Base-by-base conservation (phyloP, 1,139 yeast genomes). In the Kluyveromyces sp. region DNA sequence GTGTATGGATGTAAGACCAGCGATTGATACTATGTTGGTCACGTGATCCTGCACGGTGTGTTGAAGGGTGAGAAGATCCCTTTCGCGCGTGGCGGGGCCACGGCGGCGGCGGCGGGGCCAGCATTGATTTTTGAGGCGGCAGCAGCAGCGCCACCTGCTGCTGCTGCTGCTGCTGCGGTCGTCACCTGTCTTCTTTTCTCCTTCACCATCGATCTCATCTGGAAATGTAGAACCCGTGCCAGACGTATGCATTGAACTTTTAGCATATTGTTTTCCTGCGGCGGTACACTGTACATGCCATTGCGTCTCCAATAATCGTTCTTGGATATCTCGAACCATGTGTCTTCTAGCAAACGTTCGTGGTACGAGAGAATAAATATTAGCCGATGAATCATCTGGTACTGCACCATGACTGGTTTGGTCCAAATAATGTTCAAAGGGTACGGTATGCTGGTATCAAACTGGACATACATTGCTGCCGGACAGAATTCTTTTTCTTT, bases 391-490 rank as follows among this genome's bases (percentile, higher is more conserved):
- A 89, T 68, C 32, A 88, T 70, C 62, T 90, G 96, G 59, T 84
- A 89, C 50, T 94, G 89, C 43, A 81, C 75, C 33, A 88, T 72
- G 31, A 83, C 78, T 39, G 87, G 83, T 50, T 82, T 77, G 28
- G 85, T 79, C 3, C 89, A 67, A 1, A 92, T 72, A 36, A 90
- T 70, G 53, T 89, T 88, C 42, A 89, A 66, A 0, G 99, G 99
- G 60, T 88, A 94, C 4, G 97, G 96, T 25, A 90, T 70, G 29
- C 74, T 70, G 34, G 87, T 63, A 45, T 86, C 85, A 38, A 89
- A 69, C 53, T 81, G 84, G 10, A 89, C 63, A 39, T 78, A 78
- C 56, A 82, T 77, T 5, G 78, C 69, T 10, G 79, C 75, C 25
- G 45, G 29, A 25, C n/a, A 4, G 25, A 6, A 10, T 37, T 26